Base-by-base conservation (phyloP, 768 basidiomycete species). In the Suillus placidus region DNA sequence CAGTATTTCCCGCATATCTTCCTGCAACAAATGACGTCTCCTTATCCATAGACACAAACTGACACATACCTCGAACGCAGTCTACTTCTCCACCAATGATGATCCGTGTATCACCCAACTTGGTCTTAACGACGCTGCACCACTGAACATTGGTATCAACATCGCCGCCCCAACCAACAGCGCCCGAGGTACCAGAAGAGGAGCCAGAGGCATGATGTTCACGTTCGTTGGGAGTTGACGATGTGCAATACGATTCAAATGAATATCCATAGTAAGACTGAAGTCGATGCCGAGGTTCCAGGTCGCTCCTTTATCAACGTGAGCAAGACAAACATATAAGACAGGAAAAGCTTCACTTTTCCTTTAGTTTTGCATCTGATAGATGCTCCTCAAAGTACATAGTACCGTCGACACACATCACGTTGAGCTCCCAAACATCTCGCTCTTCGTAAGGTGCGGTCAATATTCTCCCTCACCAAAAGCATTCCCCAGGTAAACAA, bases 31-130 rank as follows among this genome's bases (percentile, higher is more conserved):
- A 23, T 30, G 14, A 38, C 61, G 40, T 20, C 34, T 4, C 37
- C 18, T 6, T 26, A 26, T 16, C 23, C 13, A 6, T 2, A 30
- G 12, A n/a, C 2, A 26, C 12, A 37, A 3, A 54, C 10, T 6
- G 26, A 60, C 63, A 72, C 80, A 65, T 67, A 92, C 93, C 91
- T 75, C 87, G 82, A 26, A 95, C 87, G 72, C 94, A 97, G 75
- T 97, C 94, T 7, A 97, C 94, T 77, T 96, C 94, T 6, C 95
- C 94, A 1, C 94, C 94, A 56, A 95, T 87, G 64, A 97, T 79
- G 60, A 93, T 78, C 49, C 92, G 81, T 34, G 82, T 85, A 63
- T 87, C 82, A 0, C 89, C 92, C 32, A 95, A 83, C 67, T 92
- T 93, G 5, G 93, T 94, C 76, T 93, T 92, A 54, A 94, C 91